phyloP scores from a whole-genome alignment of 805 yeast genomes.

The Ascoidea tarda region DNA sequence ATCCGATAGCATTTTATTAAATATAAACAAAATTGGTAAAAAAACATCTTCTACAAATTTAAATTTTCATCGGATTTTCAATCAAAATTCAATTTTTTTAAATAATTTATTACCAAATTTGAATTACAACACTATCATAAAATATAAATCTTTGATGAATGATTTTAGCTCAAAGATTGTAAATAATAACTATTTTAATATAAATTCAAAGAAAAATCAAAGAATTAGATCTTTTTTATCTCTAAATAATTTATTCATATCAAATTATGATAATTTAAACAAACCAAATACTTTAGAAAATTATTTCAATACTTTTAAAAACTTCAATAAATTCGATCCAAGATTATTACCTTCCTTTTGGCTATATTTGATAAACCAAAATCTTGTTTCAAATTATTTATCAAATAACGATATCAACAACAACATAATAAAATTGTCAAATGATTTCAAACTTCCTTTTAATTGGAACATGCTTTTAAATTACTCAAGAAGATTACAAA shows the following conservation, averaged over 20 bases:
- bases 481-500: not conserved
- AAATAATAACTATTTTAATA: no score
- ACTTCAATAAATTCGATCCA: slow-evolving; percentile 1
- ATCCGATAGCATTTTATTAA: no score
- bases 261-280: not conserved
- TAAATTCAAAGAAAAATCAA: not conserved
- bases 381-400: not conserved
- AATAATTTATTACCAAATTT: no score
- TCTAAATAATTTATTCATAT: not conserved
- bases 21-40: no score
- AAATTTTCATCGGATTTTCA: no score
- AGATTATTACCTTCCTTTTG: slow-evolving; percentile 4
- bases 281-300: no score
- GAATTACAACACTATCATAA: no score
- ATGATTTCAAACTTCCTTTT: slow-evolving; percentile 4
- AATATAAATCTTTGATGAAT: no score
- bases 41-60: no score
- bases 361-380: not conserved
- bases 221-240: not conserved
- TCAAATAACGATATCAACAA: no score
- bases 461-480: slow-evolving; percentile 6
- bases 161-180: no score
- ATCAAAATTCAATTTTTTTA: no score
- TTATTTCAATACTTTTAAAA: not conserved
- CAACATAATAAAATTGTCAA: not conserved